These are phyloP conservation scores for Pseudogymnoascus sp. DNA, from an alignment of 2,329 filamentous ascomycete species.

Conservation along the genomic window DNA sequence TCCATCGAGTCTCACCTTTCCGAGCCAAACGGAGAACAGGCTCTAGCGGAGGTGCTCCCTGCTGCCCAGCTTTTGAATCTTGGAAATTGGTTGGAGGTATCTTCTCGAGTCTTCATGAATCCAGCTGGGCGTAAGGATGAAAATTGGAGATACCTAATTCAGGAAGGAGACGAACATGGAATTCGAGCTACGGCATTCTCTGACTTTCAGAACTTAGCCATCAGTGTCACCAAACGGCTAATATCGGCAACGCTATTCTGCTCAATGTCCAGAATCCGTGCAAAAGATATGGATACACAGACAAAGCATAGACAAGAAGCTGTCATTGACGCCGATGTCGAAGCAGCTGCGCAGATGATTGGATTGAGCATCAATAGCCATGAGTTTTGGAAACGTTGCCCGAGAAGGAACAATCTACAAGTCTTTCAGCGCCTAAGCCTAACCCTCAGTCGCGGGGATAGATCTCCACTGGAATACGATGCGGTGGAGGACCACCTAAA, in stretches of 20 bases:
- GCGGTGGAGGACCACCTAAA: conserved; percentile 24
- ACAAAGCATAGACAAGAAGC: not conserved
- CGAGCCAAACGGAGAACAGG: conserved; percentile 19
- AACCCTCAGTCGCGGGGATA: conserved; percentile 18
- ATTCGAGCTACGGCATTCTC: conserved; percentile 69
- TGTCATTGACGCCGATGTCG: conserved; percentile 31
- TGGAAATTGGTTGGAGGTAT: conserved; percentile 54
- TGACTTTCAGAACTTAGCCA: conserved; percentile 63
- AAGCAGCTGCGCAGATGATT: conserved; percentile 46
- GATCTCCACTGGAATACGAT: conserved; percentile 30
- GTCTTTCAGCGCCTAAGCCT: conserved; percentile 36
- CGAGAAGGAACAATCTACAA: conserved; percentile 44
- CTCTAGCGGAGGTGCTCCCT: conserved; percentile 31
- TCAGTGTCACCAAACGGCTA: conserved; percentile 63
- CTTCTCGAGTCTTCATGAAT: conserved; percentile 70
- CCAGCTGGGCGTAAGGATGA: conserved; percentile 44
- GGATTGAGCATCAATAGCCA: conserved; percentile 39
- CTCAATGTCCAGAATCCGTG: conserved; percentile 59
- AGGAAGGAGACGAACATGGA: conserved; percentile 49
- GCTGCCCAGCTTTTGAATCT: conserved; percentile 53
- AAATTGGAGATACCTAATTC: conserved; percentile 59
- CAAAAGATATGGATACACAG: conserved; percentile 25
- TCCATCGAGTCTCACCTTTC: conserved; percentile 19
- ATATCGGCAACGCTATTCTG: conserved; percentile 63
- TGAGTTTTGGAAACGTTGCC: conserved; percentile 44